Conservation (phyloP, 345 rosid species). For the Noccaea caerulescens region DNA sequence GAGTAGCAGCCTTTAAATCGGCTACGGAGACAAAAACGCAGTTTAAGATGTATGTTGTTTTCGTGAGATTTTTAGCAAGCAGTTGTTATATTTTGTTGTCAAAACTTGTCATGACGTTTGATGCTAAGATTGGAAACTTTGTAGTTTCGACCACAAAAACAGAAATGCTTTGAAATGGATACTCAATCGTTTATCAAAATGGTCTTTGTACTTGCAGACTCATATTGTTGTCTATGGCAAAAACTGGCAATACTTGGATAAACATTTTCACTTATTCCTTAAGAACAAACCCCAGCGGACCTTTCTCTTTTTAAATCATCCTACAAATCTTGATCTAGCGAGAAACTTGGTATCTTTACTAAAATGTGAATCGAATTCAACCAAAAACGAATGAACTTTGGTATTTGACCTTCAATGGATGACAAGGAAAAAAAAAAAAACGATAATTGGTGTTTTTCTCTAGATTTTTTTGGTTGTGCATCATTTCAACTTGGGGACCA, state of each 20-base stretch:
- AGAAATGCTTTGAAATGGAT: constrained; percentile 6
- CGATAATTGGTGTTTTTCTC: neutral
- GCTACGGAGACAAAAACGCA: neutral
- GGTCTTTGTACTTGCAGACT: constrained; percentile 6
- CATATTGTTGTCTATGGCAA: neutral
- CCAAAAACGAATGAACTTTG: neutral
- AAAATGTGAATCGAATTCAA: neutral
- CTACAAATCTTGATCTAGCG: neutral
- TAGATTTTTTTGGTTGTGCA: neutral
- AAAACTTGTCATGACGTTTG: neutral
- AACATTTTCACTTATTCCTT: neutral
- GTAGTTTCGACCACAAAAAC: constrained; percentile 2
- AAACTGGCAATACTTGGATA: neutral
- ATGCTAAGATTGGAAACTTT: constrained; percentile 19
- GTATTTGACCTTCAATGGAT: neutral
- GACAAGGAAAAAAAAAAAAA: neutral
- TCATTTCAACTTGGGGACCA: neutral
- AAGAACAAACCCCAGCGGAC: neutral
- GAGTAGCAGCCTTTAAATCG: neutral
- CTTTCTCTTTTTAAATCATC: neutral
- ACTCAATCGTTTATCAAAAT: neutral
- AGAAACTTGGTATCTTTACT: neutral
- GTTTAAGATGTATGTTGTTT: constrained; percentile 9
- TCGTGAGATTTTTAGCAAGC: neutral
- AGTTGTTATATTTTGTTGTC: too few relatives aligned